phyloP scores from a whole-genome alignment of 1,284 basidiomycete genomes.

The Cutaneotrichosporon dermatis region DNA sequence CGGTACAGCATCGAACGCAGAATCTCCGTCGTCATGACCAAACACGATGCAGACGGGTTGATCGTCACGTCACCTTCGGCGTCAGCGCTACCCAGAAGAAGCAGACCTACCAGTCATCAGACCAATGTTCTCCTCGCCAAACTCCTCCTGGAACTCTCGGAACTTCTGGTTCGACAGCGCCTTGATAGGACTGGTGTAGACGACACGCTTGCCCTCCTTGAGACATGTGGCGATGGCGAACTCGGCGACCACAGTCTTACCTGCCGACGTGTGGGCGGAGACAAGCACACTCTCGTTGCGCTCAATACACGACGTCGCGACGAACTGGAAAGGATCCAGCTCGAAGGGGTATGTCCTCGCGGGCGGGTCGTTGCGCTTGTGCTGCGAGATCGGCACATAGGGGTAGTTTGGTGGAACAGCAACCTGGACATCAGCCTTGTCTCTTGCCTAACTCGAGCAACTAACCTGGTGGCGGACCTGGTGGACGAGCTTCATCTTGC shows the following conservation, averaged over 20 bases:
- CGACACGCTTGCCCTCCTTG: slow-evolving; percentile 80
- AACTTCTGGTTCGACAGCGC: slow-evolving; percentile 98
- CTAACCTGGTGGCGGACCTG: slow-evolving; percentile 40
- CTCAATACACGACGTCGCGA: slow-evolving; percentile 91
- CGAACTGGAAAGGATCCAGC: slow-evolving; percentile 95
- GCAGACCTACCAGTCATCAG: slow-evolving; percentile 72
- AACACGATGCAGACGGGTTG: slow-evolving; percentile 91
- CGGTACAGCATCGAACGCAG: slow-evolving; percentile 97
- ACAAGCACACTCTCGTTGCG: slow-evolving; percentile 96
- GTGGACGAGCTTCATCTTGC: slow-evolving; percentile 49
- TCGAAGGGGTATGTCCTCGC: slow-evolving; percentile 92
- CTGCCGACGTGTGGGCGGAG: slow-evolving; percentile 96
- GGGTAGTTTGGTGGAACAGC: slow-evolving; percentile 88
- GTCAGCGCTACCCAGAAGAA: too few species aligned
- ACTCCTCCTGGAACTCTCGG: slow-evolving; percentile 93
- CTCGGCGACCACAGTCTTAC: slow-evolving; percentile 98
- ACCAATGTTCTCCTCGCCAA: slow-evolving; percentile 79
- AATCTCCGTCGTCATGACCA: slow-evolving; percentile 99
- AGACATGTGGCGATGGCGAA: slow-evolving; percentile 98
- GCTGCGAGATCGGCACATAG: slow-evolving; percentile 85
- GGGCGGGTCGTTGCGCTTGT: slow-evolving; percentile 86
- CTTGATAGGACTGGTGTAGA: slow-evolving; percentile 99
- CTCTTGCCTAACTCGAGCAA: too few species aligned
- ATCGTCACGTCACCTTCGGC: slow-evolving; percentile 79
- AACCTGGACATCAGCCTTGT: slow-evolving; percentile 65